Evolutionary conservation across 140 eudicot species (phyloP), one percentile per base, ranked within the genome.

Genomic region (Cichorium intybus): DNA sequence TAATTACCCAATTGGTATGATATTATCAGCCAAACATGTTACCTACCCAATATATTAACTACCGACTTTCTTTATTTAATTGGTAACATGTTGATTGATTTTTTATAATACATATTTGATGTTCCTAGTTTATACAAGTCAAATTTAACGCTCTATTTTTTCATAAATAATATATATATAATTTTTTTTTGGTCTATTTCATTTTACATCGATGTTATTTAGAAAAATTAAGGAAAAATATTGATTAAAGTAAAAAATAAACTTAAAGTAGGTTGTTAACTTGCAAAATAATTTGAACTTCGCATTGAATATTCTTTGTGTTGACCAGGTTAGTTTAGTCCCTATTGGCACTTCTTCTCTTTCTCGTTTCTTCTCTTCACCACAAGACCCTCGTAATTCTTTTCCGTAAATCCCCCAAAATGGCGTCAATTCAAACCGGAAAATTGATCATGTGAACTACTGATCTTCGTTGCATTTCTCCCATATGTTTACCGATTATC

Each of bases 381-480:
- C 18, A 10, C 43, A 48, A 52, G 49, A 52, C 72, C 37, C 67
- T 46, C 39, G 12, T 43, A 45, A 45, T 27, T 51, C 64, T 39
- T 52, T 12, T 24, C 47, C 58, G 55, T 62, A 72, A 56, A 53
- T 28, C 72, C 71, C 72, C 45, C 18, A 62, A 49, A 39, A 51
- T 71, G 70, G 70, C 64, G 37, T 71, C 70, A 71, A 71, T 60
- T 49, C 62, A 34, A 6, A 24, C 26, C 17, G 18, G 39, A 11
- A 31, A 27, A 17, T 16, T 68, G 56, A 56, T 20, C 70, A 52
- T 12, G 34, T 37, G 2, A 71, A 52, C 20, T 37, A 26, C 62
- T 62, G 17, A 62, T 63, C 59, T 20, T 72, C 51, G 34, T 55
- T 54, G 24, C 71, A 62, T 69, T 69, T 58, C 75, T 21, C 18